Evolutionary conservation across 495 filamentous ascomycete species (phyloP), one percentile per base, ranked within the genome.

Genomic region (Xylaria longipes): DNA sequence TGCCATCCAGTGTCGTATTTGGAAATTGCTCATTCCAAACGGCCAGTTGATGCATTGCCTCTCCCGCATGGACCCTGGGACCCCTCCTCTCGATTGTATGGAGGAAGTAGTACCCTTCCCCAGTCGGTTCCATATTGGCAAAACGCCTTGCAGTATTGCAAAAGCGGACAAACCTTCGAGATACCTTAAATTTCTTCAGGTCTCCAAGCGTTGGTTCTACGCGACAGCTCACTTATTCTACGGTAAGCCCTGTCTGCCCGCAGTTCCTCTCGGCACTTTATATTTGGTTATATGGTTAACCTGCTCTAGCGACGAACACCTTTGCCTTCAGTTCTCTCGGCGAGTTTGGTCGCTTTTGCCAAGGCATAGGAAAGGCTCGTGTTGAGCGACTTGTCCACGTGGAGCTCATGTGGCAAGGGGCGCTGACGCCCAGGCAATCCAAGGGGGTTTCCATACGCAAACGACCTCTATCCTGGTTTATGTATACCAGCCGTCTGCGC

Each of bases 271-370:
- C 35, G 5, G 14, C 29, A 20, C 43, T 35, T 37, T 8, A 12
- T 2, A 9, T 50, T 60, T 5, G 0, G 61, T 25, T 12, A 7
- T 33, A 29, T 15, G 17, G 22, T 62, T 71, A 67, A 71, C 43
- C 1, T 41, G 4, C 0, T 50, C 17, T 50, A 71, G 70, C 48
- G 29, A 60, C 77, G 0, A 85, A 85, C 64, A 83, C 82, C 0
- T 85, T 85, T 29, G 81, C 81, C 0, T 84, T 85, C 60, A 84
- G 82, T 12, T 81, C 78, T 2, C 74, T 85, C 0, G 83, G 83
- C 5, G 83, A 85, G 63, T 78, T 80, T 33, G 71, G 73, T 9
- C 78, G 81, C 4, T 85, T 85, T 63, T 76, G 75, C 46, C 68
- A 76, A 9, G 82, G 82, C 1, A 81, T 79, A 11, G 77, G 78